Percentiles rank a stretch among this genome's conserved stretches.
phyloP scores from a whole-genome alignment of 805 yeast genomes.

The Saturnispora ahearnii region DNA sequence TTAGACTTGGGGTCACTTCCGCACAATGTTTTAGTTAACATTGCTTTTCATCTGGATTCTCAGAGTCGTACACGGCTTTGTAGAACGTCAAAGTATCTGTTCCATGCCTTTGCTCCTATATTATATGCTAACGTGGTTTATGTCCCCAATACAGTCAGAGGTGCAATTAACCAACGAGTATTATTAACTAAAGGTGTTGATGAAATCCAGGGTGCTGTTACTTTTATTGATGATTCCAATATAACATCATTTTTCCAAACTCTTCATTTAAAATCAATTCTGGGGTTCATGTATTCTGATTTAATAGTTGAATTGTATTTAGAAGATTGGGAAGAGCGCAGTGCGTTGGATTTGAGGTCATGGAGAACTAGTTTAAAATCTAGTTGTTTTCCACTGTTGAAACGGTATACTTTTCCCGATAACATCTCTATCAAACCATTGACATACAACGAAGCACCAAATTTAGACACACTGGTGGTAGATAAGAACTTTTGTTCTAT shows the following conservation, averaged over 20 bases:
- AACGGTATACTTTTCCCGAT: constrained; percentile 19
- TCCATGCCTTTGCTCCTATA: constrained; percentile 7
- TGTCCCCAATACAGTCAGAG: neutral
- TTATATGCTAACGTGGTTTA: constrained; percentile 13
- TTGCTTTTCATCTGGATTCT: neutral
- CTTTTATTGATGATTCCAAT: constrained; percentile 5
- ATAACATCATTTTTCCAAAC: constrained; percentile 15
- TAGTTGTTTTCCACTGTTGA: constrained; percentile 15
- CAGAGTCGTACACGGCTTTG: neutral
- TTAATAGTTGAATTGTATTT: constrained; percentile 20
- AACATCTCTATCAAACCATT: constrained; percentile 18
- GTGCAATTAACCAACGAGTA: neutral
- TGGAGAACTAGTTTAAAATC: constrained; percentile 18
- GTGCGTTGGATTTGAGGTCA: neutral
- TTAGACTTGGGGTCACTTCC: neutral
- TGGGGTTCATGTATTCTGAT: constrained; percentile 20
- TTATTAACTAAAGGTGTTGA: neutral
- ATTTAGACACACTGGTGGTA: constrained; percentile 17
- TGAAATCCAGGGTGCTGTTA: neutral
- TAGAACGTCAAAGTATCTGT: neutral
- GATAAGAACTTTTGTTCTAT: constrained; percentile 24
- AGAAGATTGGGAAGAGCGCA: constrained; percentile 14
- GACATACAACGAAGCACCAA: constrained; percentile 21
- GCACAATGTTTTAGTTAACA: neutral
- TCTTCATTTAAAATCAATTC: constrained; percentile 11